Evolutionary conservation across 1,284 basidiomycete species (phyloP).

Genomic region (Trichosporon sp.): DNA sequence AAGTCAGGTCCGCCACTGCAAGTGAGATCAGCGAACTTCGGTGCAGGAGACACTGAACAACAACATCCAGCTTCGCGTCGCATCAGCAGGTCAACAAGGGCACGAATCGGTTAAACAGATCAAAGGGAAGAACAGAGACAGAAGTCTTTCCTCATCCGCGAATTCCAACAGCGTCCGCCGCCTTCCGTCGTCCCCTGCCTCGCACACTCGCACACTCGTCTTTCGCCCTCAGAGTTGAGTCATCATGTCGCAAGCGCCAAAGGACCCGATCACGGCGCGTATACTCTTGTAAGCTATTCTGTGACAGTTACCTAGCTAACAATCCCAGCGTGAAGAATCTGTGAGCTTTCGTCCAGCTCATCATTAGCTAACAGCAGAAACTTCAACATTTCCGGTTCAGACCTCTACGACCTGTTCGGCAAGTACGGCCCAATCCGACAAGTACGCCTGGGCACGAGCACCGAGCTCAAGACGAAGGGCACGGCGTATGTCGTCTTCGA

Average conservation of each 20-base stretch:
- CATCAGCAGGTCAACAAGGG: neutral
- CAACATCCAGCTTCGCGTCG: neutral
- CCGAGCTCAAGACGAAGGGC: constrained; percentile 74
- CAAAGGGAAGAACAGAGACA: neutral
- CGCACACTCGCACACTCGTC: no score
- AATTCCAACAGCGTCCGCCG: no score
- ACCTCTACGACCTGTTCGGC: constrained; percentile 95
- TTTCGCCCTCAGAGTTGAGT: no score
- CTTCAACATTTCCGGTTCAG: constrained; percentile 84
- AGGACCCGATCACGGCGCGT: constrained; percentile 37
- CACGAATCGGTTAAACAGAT: neutral
- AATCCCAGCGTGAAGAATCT: constrained; percentile 43
- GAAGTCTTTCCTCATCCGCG: neutral
- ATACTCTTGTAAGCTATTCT: constrained; percentile 40
- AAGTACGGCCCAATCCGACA: constrained; percentile 96
- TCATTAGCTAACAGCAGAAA: constrained; percentile 50
- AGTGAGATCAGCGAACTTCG: neutral
- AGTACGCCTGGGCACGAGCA: constrained; percentile 84
- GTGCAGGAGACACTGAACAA: neutral
- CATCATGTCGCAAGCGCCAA: constrained; percentile 30
- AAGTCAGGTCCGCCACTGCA: neutral
- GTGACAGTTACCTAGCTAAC: constrained; percentile 7
- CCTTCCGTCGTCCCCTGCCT: no score
- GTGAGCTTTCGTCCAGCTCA: constrained; percentile 22
- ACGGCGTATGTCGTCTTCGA: constrained; percentile 79